phyloP scores from a whole-genome alignment of 2,329 filamentous ascomycete genomes.

The Tolypocladium endophyticum region DNA sequence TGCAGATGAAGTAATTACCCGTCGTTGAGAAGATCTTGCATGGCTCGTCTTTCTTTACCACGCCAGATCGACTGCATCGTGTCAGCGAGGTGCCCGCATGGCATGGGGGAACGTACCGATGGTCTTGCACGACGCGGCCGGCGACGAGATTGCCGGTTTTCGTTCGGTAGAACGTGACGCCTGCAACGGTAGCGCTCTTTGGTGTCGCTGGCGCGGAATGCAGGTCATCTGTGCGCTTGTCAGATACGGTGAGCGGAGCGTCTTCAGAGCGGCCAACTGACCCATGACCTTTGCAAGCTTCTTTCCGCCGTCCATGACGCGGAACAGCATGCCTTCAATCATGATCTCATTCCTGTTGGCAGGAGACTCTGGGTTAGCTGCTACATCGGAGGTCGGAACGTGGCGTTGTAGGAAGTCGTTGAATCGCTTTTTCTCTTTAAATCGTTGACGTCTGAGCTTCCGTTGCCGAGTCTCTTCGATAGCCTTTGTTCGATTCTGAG shows the following conservation, averaged over 20 bases:
- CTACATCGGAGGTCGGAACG: constrained; percentile 5
- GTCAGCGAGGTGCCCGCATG: constrained; percentile 25
- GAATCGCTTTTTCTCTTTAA: constrained; percentile 50
- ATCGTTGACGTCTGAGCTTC: constrained; percentile 42
- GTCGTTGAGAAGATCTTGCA: constrained; percentile 65
- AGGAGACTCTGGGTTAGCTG: constrained; percentile 12
- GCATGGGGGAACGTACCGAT: constrained; percentile 49
- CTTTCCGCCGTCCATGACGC: constrained; percentile 65
- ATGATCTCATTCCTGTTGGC: constrained; percentile 47
- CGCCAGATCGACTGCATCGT: constrained; percentile 33
- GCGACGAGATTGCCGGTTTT: constrained; percentile 82
- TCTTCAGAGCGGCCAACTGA: constrained; percentile 23
- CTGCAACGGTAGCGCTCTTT: constrained; percentile 60
- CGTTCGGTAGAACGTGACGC: constrained; percentile 74
- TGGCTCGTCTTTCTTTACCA: constrained; percentile 56
- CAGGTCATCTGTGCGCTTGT: constrained; percentile 36
- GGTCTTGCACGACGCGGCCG: constrained; percentile 61
- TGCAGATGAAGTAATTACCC: constrained; percentile 46
- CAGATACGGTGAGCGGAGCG: background rate
- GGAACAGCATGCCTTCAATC: constrained; percentile 64
- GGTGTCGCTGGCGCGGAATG: constrained; percentile 59
- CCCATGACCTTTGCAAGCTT: constrained; percentile 68
- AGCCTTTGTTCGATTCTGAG: constrained; percentile 55
- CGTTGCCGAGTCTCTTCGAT: constrained; percentile 59
- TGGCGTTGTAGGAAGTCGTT: constrained; percentile 22